phyloP scores from a whole-genome alignment of 768 basidiomycete genomes.

The Multifurca ochricompacta region DNA sequence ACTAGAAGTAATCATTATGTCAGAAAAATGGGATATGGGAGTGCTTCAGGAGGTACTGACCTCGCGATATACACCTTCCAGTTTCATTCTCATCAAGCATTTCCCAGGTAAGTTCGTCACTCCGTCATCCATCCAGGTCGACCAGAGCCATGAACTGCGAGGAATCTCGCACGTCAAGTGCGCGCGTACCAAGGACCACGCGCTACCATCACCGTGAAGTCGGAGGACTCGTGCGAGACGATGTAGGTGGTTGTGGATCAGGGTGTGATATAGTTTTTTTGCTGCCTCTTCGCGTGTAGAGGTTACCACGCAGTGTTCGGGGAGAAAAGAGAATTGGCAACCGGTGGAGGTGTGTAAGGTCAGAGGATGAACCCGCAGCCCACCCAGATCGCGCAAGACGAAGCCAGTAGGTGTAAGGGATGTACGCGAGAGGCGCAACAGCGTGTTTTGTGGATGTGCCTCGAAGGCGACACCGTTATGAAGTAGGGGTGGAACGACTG shows the following conservation, averaged over 20 bases:
- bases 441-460: constrained; percentile 52
- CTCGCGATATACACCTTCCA: constrained; percentile 48
- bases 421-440: constrained; percentile 37
- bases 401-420: constrained; percentile 42
- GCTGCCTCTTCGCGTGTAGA: constrained; percentile 42
- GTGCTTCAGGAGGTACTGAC: constrained; percentile 30
- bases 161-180: constrained; percentile 42
- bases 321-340: constrained; percentile 43
- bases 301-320: constrained; percentile 45
- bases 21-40: not conserved
- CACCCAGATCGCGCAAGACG: constrained; percentile 50
- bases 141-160: constrained; percentile 36
- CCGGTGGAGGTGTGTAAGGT: constrained; percentile 43
- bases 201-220: constrained; percentile 43
- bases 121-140: constrained; percentile 34
- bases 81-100: constrained; percentile 51
- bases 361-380: constrained; percentile 45
- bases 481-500: constrained; percentile 44
- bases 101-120: constrained; percentile 38
- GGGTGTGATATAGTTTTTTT: constrained; percentile 52
- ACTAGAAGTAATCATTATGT: constrained; percentile 27
- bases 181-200: constrained; percentile 42
- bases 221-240: constrained; percentile 46
- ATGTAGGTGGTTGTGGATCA: constrained; percentile 53
- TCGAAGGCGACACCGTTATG: constrained; percentile 53